phyloP scores from a whole-genome alignment of 345 rosid species.

The Toxicodendron radicans region DNA sequence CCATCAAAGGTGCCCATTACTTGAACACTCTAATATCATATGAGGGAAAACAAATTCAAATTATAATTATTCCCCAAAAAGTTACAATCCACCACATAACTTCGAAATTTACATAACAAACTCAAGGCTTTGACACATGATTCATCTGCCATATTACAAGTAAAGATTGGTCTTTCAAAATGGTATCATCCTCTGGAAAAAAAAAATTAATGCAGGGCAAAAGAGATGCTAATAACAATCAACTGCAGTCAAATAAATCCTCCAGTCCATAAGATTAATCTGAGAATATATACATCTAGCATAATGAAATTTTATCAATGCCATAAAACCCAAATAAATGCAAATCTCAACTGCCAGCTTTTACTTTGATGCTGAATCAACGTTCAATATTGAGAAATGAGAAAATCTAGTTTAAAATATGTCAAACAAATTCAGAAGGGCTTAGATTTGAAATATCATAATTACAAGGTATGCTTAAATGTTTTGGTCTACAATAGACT shows the following conservation, averaged over 20 bases:
- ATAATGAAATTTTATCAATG: not conserved
- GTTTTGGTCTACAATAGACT: not conserved
- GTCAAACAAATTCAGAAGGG: too few relatives aligned
- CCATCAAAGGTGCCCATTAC: conserved; percentile 92
- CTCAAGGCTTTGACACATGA: not conserved
- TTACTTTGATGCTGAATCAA: not conserved
- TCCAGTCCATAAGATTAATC: not conserved
- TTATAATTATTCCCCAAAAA: not conserved
- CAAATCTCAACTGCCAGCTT: not conserved
- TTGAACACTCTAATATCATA: conserved; percentile 62
- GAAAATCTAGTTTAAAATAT: too few relatives aligned
- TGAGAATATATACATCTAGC: not conserved
- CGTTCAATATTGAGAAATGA: not conserved
- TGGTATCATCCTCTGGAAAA: not conserved
- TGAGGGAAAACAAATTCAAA: not conserved
- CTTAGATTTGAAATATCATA: too few relatives aligned
- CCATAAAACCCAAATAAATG: not conserved
- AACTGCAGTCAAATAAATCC: not conserved
- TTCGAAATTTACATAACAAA: not conserved
- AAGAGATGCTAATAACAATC: not conserved
- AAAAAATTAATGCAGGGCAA: not conserved
- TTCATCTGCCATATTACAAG: not conserved
- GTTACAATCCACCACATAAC: not conserved
- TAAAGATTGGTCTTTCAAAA: not conserved
- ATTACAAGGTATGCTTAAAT: too few relatives aligned